These are phyloP conservation scores for Fraxinus americana DNA, from an alignment of 257 asterid genomes.

Conservation along the genomic window DNA sequence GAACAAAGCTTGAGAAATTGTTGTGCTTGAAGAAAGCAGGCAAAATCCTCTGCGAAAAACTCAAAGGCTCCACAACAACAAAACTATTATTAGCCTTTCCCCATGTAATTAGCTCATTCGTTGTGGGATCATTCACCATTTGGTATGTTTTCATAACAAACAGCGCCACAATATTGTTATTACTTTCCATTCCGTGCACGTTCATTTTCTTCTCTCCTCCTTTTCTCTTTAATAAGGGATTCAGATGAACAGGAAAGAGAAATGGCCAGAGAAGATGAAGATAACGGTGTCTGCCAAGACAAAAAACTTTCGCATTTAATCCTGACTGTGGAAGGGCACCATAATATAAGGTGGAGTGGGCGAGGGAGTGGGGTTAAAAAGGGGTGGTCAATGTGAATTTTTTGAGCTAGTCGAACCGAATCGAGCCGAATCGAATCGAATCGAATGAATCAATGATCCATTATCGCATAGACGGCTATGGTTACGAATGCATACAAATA, in stretches of 20 bases:
- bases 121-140: slow-evolving; percentile 74
- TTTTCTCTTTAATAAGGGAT: background rate
- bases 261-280: background rate
- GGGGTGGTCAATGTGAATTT: slow-evolving; percentile 13
- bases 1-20: slow-evolving; percentile 92
- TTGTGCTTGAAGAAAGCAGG: slow-evolving; percentile 83
- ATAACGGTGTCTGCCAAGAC: background rate
- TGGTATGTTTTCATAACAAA: slow-evolving; percentile 85
- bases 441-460: no score
- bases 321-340: slow-evolving; percentile 28
- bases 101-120: slow-evolving; percentile 62
- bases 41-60: slow-evolving; percentile 65
- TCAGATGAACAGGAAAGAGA: background rate
- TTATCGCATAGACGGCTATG: no score
- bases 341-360: slow-evolving; percentile 22
- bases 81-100: slow-evolving; percentile 66
- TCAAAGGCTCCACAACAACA: slow-evolving; percentile 66
- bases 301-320: background rate
- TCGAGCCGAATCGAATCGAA: no score
- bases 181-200: slow-evolving; percentile 44
- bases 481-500: no score
- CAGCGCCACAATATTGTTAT: slow-evolving; percentile 45
- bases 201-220: background rate
- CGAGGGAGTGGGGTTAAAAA: slow-evolving; percentile 20
- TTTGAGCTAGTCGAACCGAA: no score